Evolutionary conservation across 2,329 filamentous ascomycete genomes (phyloP), one percentile per base, ranked within the genome.

Genomic region (Sphaerulina populicola): DNA sequence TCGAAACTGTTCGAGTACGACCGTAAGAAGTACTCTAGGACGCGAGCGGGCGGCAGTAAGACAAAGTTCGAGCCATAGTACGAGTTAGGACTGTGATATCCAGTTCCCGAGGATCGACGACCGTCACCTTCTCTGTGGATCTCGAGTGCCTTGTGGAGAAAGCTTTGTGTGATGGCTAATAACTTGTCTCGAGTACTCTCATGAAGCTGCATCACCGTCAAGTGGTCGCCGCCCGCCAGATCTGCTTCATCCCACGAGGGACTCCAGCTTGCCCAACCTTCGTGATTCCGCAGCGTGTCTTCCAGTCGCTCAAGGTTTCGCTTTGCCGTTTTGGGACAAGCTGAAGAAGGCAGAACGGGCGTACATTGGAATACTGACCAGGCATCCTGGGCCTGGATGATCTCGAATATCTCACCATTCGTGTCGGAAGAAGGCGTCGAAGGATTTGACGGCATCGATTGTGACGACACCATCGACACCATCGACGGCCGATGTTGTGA

Each of bases 131-230:
- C 74, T 42, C 77, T 76, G 64, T 86, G 82, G 39, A 83, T 83
- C 11, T 85, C 80, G 2, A 86, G 74, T 1, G 83, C 83, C 61
- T 84, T 86, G 67, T 85, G 80, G 7, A 86, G 69, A 63, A 85
- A 86, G 38, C 74, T 79, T 64, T 86, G 83, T 0, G 82, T 85
- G 55, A 86, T 85, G 44, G 81, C 82, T n/a, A 85, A 74, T 60
- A 86, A 77, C 63, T 81, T 82, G 64, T 87, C 83, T 30, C 83
- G 75, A 2, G 81, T 82, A 40, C 75, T 69, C 49, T 77, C 75
- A 41, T 75, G 73, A 44, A 77, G 62, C 33, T 70, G 72, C 60
- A 74, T 70, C 10, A 77, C 73, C 4, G 67, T 67, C 38, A 77
- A 64, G 38, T 71, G 68, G 29, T 75, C 71, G 31, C 70, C 70